Evolutionary conservation across 345 rosid species (phyloP), one percentile per base, ranked within the genome.

Genomic region (Boechera retrofracta): DNA sequence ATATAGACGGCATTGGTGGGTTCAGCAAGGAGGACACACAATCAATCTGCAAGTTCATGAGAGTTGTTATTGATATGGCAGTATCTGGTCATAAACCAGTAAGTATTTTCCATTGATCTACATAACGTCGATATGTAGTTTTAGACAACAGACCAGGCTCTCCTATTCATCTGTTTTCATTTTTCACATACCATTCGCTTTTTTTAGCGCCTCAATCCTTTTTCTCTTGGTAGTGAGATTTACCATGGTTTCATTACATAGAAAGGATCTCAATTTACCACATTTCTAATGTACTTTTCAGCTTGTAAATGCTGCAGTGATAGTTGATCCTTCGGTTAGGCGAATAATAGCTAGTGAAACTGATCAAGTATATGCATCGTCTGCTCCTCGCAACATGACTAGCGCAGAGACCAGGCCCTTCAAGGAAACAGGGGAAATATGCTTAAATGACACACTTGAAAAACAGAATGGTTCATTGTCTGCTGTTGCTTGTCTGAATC

Each of bases 261-360:
- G 39, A 24, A 48, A 29, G 18, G 36, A 52, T 60, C 15, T 44
- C 10, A 26, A 15, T 47, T 33, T 21, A 21, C 36, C 32, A 54
- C 47, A 8, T 60, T 78, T 33, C 70, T 69, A 47, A 15, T 73
- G 62, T 24, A 18, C 42, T 75, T 39, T 80, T 75, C 85, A 94
- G 98, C 67, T 83, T 7, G 84, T 79, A 39, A 94, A 94, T 86
- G 98, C 97, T 79, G 95, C 94, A 36, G 80, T 89, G 41, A 92
- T 92, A 42, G 95, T 90, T 72, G 93, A 94, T 85, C 93, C 97
- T 36, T 79, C 81, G 5, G 79, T 74, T 57, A 82, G 51, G 53
- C 81, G 79, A 55, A 81, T 88, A 71, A 86, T 89, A 82, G 87
- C 92, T 33, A 81, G 82, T 77, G 94, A 86, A 79, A 41, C 82